Evolutionary conservation across 2,329 filamentous ascomycete genomes (phyloP).

Genomic region (Penicillium italicum): DNA sequence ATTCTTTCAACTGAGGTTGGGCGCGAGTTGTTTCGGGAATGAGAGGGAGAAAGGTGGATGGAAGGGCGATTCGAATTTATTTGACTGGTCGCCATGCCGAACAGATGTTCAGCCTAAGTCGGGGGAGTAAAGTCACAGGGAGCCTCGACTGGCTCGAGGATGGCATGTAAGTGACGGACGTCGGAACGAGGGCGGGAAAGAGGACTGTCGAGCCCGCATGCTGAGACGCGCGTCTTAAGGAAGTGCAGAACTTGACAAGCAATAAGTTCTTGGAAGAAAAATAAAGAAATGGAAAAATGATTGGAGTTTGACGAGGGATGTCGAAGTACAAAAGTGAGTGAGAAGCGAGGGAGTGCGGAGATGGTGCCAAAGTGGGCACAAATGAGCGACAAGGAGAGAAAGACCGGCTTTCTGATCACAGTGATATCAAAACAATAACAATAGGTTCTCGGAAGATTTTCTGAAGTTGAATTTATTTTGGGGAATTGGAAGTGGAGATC

Average conservation of each 20-base stretch:
- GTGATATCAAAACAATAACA: neutral
- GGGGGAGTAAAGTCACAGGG: constrained; percentile 17
- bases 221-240: constrained; percentile 31
- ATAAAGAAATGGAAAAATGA: neutral
- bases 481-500: constrained; percentile 4
- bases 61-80: constrained; percentile 28
- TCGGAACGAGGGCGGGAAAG: constrained; percentile 28
- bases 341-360: constrained; percentile 4
- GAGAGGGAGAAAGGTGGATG: constrained; percentile 28
- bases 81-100: constrained; percentile 34
- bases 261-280: neutral
- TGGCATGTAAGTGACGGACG: constrained; percentile 28
- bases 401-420: constrained; percentile 11
- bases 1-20: constrained; percentile 40
- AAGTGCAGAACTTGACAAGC: constrained; percentile 10
- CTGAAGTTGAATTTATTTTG: constrained; percentile 10
- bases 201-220: constrained; percentile 35
- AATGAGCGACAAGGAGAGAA: constrained; percentile 7
- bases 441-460: constrained; percentile 10
- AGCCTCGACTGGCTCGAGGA: constrained; percentile 14
- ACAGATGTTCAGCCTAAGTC: constrained; percentile 16
- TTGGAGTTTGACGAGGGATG: neutral
- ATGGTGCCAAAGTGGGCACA: neutral
- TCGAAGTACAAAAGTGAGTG: neutral
- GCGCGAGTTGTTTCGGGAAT: constrained; percentile 30